These are phyloP conservation scores for Isatis tinctoria DNA, from an alignment of 345 rosid species.

Conservation along the genomic window DNA sequence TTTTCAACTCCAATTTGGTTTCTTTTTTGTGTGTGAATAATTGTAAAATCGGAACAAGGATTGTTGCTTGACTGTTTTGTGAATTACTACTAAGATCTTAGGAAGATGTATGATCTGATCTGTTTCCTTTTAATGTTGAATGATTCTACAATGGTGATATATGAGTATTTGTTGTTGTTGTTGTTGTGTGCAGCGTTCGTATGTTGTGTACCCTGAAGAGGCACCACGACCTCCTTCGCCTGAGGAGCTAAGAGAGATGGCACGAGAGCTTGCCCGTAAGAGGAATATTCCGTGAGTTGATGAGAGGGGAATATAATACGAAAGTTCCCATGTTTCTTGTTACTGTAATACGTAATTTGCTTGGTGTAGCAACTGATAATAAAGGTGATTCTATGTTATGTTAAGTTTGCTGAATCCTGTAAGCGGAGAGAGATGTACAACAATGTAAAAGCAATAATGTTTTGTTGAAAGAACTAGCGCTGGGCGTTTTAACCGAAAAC, in stretches of 20 bases:
- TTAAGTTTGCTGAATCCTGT: background rate
- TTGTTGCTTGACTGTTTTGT: background rate
- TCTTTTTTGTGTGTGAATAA: no score
- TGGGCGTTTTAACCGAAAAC: no score
- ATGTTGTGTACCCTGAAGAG: slow-evolving; percentile 44
- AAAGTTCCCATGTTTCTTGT: background rate
- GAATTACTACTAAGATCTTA: background rate
- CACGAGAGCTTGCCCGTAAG: slow-evolving; percentile 48
- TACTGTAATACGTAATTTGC: background rate
- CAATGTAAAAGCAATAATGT: background rate
- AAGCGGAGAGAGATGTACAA: background rate
- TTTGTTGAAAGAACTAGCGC: background rate
- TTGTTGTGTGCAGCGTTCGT: slow-evolving; percentile 27
- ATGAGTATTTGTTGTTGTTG: no score
- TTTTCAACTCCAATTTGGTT: no score
- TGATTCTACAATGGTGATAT: no score
- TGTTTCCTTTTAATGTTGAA: background rate
- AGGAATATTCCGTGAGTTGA: slow-evolving; percentile 15
- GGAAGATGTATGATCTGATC: background rate
- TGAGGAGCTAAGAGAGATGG: slow-evolving; percentile 53
- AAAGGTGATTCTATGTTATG: background rate
- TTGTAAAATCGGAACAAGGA: background rate
- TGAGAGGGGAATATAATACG: background rate
- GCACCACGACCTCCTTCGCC: slow-evolving; percentile 45
- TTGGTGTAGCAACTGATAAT: background rate